Evolutionary conservation across 805 yeast genomes (phyloP).

Genomic region (Zygosaccharomyces bisporus): DNA sequence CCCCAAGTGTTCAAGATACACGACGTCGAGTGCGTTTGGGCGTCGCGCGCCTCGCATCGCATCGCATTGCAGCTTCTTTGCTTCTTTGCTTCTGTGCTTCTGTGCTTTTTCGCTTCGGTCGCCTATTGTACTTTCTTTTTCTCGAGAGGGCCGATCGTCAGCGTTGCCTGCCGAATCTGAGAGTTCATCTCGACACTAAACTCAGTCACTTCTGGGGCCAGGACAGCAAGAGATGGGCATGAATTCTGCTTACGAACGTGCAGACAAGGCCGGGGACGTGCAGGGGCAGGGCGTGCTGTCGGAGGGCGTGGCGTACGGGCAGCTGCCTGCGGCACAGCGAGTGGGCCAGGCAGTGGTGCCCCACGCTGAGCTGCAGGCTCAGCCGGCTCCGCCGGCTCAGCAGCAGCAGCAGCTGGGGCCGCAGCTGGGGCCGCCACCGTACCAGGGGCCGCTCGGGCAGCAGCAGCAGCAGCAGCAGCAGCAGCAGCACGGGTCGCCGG

Average conservation of each 20-base stretch:
- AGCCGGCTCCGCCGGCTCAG: not conserved
- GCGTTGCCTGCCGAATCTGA: not conserved
- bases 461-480: too few relatives aligned
- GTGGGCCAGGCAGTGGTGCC: not conserved
- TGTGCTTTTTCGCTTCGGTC: not conserved
- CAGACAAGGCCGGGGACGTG: not conserved
- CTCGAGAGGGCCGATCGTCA: slow-evolving; percentile 2
- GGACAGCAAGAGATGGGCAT: not conserved
- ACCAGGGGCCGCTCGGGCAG: too few relatives aligned
- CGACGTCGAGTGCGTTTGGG: not conserved
- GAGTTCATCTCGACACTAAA: not conserved
- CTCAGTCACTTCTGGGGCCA: not conserved
- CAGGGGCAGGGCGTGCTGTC: not conserved
- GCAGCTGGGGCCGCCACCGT: too few relatives aligned
- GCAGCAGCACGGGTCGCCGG: not conserved
- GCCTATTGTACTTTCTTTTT: not conserved
- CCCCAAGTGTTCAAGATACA: too few relatives aligned
- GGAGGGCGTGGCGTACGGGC: not conserved
- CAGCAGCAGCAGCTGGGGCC: too few relatives aligned
- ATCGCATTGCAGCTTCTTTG: not conserved
- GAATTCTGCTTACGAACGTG: not conserved
- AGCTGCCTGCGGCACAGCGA: not conserved
- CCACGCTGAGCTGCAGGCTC: not conserved
- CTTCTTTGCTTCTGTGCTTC: not conserved
- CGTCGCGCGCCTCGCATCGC: not conserved